Base-by-base conservation (phyloP, 2,329 filamentous ascomycete species). In the Drechmeria coniospora region DNA sequence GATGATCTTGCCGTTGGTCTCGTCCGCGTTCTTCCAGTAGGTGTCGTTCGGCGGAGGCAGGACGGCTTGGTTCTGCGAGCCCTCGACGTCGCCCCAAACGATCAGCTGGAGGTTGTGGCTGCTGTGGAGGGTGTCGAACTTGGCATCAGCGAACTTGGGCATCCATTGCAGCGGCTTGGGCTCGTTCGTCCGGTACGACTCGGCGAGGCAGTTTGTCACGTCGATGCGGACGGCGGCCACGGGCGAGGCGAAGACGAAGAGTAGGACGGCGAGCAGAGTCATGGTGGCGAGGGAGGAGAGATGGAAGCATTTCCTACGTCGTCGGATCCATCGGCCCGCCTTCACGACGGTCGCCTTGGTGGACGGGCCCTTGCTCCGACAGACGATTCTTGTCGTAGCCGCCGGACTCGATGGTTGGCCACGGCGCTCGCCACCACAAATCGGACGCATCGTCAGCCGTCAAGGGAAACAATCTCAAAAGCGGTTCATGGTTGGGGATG, bases 81-180 rank as follows among this genome's bases (percentile, higher is more conserved):
- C 90, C 7, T 77, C 80, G 17, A 95, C 83, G 52, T 95, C 94
- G 28, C 86, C 87, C 59, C 83, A 95, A 25, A 93, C 68, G 2
- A 74, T 90, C 30, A 94, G 59, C 36, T 69, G 73, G 26, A 98
- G 62, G 22, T 65, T 69, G 45, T 86, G 72, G 27, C 57, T 63
- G 4, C 67, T 49, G 36, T 67, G 56, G 10, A 57, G 50, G 16
- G 67, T 63, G 42, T 82, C 67, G 58, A 92, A 92, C 13, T 58
- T 56, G 31, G 81, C 87, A 42, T 80, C 74, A 32, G 90, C 69
- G 40, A 68, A 74, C 20, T 76, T 51, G 3, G 90, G 86, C 9
- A 73, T 62, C 59, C 87, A 93, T 57, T 94, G 84, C 18, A 95
- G 65, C 35, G 66, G 66, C 20, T 58, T 51, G 10, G 77, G 68